These are phyloP conservation scores for Plasmodium coatneyi DNA, from an alignment of 169 alveolate species.

Conservation along the genomic window DNA sequence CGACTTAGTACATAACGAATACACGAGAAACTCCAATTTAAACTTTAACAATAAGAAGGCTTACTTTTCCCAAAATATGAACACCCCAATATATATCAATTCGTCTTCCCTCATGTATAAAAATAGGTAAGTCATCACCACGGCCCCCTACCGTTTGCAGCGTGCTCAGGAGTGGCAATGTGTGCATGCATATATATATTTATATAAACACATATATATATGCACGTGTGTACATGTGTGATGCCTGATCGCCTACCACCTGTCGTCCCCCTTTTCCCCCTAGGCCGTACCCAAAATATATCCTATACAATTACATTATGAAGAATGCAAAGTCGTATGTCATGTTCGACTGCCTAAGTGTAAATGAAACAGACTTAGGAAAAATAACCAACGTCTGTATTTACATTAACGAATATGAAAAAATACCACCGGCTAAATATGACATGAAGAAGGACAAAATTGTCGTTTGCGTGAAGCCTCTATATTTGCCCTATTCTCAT, in stretches of 20 bases:
- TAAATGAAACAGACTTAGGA: slow-evolving; percentile 65
- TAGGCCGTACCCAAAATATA: slow-evolving; percentile 70
- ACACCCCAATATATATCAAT: slow-evolving; percentile 61
- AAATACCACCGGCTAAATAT: slow-evolving; percentile 67
- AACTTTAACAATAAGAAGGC: slow-evolving; percentile 54
- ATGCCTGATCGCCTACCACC: neutral
- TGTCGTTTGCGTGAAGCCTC: slow-evolving; percentile 45
- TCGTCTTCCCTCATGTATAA: slow-evolving; percentile 44
- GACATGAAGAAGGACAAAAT: slow-evolving; percentile 54
- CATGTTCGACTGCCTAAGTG: slow-evolving; percentile 64
- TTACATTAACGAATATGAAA: slow-evolving; percentile 59
- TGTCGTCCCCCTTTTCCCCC: neutral
- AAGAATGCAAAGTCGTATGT: slow-evolving; percentile 65
- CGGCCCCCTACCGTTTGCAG: neutral
- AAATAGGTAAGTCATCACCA: slow-evolving; percentile 33
- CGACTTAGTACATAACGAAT: slow-evolving; percentile 53
- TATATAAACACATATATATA: neutral
- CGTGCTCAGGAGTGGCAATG: neutral
- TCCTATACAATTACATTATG: slow-evolving; percentile 59
- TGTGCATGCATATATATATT: no score
- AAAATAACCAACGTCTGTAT: slow-evolving; percentile 64
- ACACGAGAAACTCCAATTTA: slow-evolving; percentile 50
- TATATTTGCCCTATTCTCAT: slow-evolving; percentile 62
- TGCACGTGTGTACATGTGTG: neutral
- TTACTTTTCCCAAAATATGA: slow-evolving; percentile 64